These are phyloP conservation scores for Talaromyces stipitatus DNA, from an alignment of 495 filamentous ascomycete genomes.

Conservation along the genomic window DNA sequence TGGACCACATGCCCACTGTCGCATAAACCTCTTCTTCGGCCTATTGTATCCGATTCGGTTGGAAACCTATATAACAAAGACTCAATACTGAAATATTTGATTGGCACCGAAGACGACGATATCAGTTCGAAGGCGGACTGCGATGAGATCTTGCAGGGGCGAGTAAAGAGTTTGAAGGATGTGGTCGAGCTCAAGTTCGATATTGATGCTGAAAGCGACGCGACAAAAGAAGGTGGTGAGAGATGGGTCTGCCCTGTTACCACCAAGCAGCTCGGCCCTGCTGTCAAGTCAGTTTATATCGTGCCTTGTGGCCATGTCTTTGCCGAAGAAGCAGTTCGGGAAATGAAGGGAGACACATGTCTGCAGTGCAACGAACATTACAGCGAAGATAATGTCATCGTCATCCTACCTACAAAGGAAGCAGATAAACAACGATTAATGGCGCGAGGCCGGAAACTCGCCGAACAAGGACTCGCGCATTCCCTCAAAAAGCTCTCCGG, in stretches of 20 bases:
- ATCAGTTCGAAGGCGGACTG: conserved; percentile 50
- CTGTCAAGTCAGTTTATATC: conserved; percentile 75
- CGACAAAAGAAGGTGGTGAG: conserved; percentile 42
- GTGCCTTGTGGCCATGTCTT: conserved; percentile 97
- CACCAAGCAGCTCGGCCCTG: conserved; percentile 75
- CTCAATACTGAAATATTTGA: conserved; percentile 71
- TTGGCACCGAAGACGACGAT: conserved; percentile 50
- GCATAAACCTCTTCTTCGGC: conserved; percentile 58
- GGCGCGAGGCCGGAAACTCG: conserved; percentile 56
- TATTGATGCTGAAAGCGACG: conserved; percentile 36
- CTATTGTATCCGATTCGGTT: conserved; percentile 75
- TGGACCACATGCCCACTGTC: conserved; percentile 87
- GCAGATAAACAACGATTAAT: conserved; percentile 62
- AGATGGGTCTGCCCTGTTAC: conserved; percentile 80
- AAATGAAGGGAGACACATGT: conserved; percentile 59
- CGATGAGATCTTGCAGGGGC: conserved; percentile 58
- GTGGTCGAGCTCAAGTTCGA: conserved; percentile 84
- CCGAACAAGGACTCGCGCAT: conserved; percentile 68
- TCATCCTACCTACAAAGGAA: conserved; percentile 66
- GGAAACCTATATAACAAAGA: conserved; percentile 96
- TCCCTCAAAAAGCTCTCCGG: conserved; percentile 74
- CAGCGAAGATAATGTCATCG: conserved; percentile 67
- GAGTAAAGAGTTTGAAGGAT: conserved; percentile 76
- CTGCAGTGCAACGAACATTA: conserved; percentile 71
- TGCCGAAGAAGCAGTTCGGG: conserved; percentile 72